phyloP scores from a whole-genome alignment of 139 green algal species.

The Chlamydomonas schloesseri region DNA sequence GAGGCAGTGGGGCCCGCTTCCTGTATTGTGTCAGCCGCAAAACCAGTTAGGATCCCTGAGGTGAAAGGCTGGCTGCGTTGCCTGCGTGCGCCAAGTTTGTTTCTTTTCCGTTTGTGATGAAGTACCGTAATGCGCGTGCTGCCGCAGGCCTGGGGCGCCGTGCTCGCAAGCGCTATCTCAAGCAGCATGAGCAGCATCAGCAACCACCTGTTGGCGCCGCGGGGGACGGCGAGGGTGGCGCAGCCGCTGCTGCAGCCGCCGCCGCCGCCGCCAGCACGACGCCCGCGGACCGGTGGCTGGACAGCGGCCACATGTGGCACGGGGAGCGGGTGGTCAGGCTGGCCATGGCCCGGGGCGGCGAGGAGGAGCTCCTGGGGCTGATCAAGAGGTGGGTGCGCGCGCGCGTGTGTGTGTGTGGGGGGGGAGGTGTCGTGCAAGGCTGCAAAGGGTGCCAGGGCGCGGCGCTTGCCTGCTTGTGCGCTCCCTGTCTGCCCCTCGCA shows the following conservation, averaged over 20 bases:
- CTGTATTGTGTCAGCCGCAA: too few species aligned
- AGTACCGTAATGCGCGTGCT: neutral
- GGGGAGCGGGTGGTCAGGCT: slow-evolving; percentile 71
- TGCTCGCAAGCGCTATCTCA: neutral
- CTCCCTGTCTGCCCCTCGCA: too few species aligned
- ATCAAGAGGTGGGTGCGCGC: slow-evolving; percentile 39
- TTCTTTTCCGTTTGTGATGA: too few species aligned
- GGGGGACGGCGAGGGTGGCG: neutral
- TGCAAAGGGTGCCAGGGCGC: neutral
- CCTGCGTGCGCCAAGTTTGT: too few species aligned
- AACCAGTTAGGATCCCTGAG: too few species aligned
- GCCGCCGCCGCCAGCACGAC: neutral
- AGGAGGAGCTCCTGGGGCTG: slow-evolving; percentile 69
- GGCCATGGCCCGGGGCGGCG: slow-evolving; percentile 58
- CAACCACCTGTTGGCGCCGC: neutral
- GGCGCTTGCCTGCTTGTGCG: neutral
- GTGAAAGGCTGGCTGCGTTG: neutral
- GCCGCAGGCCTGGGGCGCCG: slow-evolving; percentile 26
- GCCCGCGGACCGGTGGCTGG: slow-evolving; percentile 13
- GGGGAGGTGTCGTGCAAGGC: too few species aligned
- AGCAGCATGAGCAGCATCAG: neutral
- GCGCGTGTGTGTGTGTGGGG: neutral
- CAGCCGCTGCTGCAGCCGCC: neutral
- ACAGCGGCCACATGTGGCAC: slow-evolving; percentile 75
- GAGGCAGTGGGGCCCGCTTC: too few species aligned